phyloP scores from a whole-genome alignment of 176 grass and related monocot genomes.

The Metroxylon sagu region DNA sequence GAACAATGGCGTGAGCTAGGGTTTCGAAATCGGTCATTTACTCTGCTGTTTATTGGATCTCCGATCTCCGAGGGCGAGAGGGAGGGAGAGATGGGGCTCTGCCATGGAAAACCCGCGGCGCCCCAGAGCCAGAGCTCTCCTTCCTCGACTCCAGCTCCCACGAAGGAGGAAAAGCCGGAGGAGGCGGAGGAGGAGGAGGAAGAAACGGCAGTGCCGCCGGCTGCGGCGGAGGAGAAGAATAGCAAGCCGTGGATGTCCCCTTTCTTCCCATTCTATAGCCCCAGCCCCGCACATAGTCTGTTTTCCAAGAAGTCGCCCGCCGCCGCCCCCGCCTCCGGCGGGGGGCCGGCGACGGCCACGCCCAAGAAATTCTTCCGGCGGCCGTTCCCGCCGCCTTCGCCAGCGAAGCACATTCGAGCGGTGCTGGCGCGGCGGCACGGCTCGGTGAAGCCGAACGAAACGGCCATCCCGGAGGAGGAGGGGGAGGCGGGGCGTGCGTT shows the following conservation, averaged over 20 bases:
- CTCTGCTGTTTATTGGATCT: no score
- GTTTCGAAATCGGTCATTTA: no score
- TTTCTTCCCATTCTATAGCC: conserved; percentile 14
- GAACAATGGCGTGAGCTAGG: no score
- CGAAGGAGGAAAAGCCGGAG: no score
- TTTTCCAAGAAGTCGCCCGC: conserved; percentile 15
- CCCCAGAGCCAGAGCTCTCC: no score
- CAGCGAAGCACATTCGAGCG: conserved; percentile 51
- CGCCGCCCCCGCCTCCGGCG: conserved; percentile 10
- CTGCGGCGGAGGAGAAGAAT: conserved; percentile 2
- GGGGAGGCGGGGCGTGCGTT: conserved; percentile 10
- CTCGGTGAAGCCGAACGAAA: conserved; percentile 24
- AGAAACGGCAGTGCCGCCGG: not conserved
- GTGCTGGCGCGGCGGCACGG: conserved; percentile 42
- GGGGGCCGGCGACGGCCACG: conserved; percentile 43
- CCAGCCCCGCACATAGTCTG: conserved; percentile 11
- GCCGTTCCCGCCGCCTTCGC: conserved; percentile 47
- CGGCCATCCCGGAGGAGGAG: conserved; percentile 18
- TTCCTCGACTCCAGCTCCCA: no score
- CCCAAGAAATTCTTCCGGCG: conserved; percentile 29
- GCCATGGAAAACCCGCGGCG: no score
- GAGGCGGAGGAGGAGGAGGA: not conserved
- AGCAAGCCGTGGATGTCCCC: conserved; percentile 9
- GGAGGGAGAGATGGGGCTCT: no score
- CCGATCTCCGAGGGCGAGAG: no score